These are phyloP conservation scores for Peronospora tabacina DNA, from an alignment of 352 stramenopile species.

Conservation along the genomic window DNA sequence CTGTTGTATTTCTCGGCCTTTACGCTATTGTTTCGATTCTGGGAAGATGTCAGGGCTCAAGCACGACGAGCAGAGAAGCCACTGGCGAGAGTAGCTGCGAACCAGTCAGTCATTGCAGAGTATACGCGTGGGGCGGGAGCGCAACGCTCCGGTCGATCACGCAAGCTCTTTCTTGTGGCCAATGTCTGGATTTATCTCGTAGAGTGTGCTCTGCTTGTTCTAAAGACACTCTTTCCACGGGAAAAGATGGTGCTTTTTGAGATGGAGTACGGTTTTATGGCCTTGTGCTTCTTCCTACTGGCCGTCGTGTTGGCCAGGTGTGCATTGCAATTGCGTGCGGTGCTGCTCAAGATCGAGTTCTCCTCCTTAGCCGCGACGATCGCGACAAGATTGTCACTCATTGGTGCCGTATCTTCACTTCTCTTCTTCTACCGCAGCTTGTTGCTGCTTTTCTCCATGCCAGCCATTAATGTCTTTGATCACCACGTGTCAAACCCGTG, in stretches of 20 bases:
- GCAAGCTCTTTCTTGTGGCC: constrained; percentile 66
- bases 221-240: constrained; percentile 61
- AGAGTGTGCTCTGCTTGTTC: constrained; percentile 55
- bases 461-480: constrained; percentile 63
- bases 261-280: constrained; percentile 62
- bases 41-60: constrained; percentile 63
- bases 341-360: constrained; percentile 74
- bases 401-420: constrained; percentile 42
- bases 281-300: constrained; percentile 70
- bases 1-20: constrained; percentile 79
- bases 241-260: constrained; percentile 57
- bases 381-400: constrained; percentile 45
- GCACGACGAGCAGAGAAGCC: constrained; percentile 47
- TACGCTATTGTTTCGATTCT: constrained; percentile 73
- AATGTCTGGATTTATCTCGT: constrained; percentile 82
- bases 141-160: constrained; percentile 37
- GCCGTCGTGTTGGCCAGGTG: constrained; percentile 57
- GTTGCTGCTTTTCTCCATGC: constrained; percentile 55
- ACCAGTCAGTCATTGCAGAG: constrained; percentile 65
- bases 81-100: constrained; percentile 51
- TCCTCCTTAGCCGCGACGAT: constrained; percentile 50
- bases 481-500: constrained; percentile 61
- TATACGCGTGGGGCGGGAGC: constrained; percentile 47
- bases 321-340: constrained; percentile 36
- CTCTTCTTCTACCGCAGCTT: constrained; percentile 59